Percentiles rank a stretch among this genome's conserved stretches.
Evolutionary conservation across 129 eudicot genomes (phyloP).

Genomic region (Oenanthe sinensis): DNA sequence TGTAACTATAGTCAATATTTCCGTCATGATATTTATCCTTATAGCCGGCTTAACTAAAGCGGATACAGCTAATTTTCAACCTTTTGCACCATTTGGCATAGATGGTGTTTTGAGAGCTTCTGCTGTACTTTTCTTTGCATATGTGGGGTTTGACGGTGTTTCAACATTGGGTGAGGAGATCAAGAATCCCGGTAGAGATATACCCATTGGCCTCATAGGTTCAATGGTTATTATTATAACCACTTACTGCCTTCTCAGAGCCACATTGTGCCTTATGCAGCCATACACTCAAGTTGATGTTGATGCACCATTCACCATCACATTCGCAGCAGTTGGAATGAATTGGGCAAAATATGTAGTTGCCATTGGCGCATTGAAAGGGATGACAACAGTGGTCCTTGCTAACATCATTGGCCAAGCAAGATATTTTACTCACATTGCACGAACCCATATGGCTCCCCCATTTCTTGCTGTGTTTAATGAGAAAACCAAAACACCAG

Average conservation of each 20-base stretch:
- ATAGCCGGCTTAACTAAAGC: constrained; percentile 45
- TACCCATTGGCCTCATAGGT: constrained; percentile 71
- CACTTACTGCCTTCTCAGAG: constrained; percentile 54
- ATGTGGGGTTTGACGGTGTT: constrained; percentile 72
- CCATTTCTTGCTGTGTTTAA: constrained; percentile 61
- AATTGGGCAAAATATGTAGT: constrained; percentile 64
- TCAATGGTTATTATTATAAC: constrained; percentile 53
- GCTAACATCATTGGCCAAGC: constrained; percentile 63
- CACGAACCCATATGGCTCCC: constrained; percentile 60
- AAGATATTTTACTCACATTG: constrained; percentile 74
- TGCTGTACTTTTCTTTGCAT: constrained; percentile 68
- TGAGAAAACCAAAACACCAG: constrained; percentile 58
- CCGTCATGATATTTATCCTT: constrained; percentile 41
- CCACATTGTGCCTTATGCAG: constrained; percentile 54
- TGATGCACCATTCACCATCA: constrained; percentile 61
- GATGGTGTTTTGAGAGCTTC: constrained; percentile 67
- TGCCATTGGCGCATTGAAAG: constrained; percentile 61
- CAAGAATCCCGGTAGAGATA: constrained; percentile 54
- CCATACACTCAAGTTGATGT: constrained; percentile 43
- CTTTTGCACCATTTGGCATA: constrained; percentile 53
- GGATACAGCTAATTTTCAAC: constrained; percentile 31
- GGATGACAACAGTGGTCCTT: constrained; percentile 59
- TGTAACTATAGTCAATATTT: constrained; percentile 36
- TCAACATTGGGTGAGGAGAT: constrained; percentile 74
- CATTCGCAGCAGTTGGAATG: constrained; percentile 52